phyloP scores from a whole-genome alignment of 306 rosid species.

The Lagenaria siceraria region DNA sequence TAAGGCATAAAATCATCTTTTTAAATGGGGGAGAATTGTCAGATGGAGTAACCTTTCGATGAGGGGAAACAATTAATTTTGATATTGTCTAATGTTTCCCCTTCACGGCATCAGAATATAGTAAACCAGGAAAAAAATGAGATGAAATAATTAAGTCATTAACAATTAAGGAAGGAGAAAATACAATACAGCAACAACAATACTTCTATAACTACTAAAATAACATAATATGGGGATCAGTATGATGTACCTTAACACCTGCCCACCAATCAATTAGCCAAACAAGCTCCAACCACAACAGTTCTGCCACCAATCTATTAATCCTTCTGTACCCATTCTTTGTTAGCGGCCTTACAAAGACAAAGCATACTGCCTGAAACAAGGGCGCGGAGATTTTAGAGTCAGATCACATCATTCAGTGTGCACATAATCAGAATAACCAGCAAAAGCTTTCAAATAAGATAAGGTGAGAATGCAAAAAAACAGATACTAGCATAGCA shows the following conservation, averaged over 20 bases:
- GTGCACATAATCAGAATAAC: background rate
- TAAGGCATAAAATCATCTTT: background rate
- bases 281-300: constrained; percentile 15
- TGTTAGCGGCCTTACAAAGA: constrained; percentile 9
- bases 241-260: constrained; percentile 4
- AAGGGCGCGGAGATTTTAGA: background rate
- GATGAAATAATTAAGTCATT: background rate
- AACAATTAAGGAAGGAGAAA: background rate
- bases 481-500: background rate
- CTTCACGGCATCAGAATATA: background rate
- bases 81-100: background rate
- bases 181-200: background rate
- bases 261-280: constrained; percentile 20
- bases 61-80: background rate
- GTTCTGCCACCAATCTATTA: constrained; percentile 11
- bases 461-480: background rate
- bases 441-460: background rate
- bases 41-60: background rate
- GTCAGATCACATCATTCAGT: background rate
- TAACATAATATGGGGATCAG: background rate
- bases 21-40: background rate
- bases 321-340: constrained; percentile 11
- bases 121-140: too few relatives aligned
- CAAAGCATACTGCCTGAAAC: constrained; percentile 11
- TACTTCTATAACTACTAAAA: background rate